Conservation (phyloP, 768 basidiomycete genomes). For the Clitopilus passeckerianus region DNA sequence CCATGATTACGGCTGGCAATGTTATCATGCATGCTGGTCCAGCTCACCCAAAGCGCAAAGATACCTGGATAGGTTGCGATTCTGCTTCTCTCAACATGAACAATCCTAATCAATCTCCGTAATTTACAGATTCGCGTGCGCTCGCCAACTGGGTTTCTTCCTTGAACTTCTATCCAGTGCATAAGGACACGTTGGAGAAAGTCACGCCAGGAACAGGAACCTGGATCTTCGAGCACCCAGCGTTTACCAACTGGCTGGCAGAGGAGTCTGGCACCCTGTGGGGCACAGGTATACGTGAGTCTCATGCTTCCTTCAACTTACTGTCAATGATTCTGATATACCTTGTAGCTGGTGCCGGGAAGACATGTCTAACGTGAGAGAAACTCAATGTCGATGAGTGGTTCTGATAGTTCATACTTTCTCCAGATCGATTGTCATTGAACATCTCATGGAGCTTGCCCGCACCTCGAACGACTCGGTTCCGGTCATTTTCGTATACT, state of each 20-base stretch:
- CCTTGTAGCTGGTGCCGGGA: not conserved
- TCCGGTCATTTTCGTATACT: not conserved
- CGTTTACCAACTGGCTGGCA: not conserved
- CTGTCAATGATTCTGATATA: not conserved
- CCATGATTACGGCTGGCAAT: too few relatives aligned
- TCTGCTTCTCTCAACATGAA: too few relatives aligned
- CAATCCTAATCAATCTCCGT: too few relatives aligned
- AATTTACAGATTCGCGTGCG: too few relatives aligned
- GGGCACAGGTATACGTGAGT: not conserved
- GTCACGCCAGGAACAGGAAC: not conserved
- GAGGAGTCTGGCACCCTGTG: not conserved
- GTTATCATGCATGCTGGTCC: too few relatives aligned
- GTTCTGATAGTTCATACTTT: not conserved
- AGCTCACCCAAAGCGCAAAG: too few relatives aligned
- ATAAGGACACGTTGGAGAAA: not conserved
- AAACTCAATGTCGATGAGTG: not conserved
- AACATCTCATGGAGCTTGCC: not conserved
- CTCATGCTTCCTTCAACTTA: not conserved
- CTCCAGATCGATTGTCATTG: not conserved
- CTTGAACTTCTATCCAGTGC: not conserved
- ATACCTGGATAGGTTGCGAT: too few relatives aligned
- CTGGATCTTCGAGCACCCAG: not conserved
- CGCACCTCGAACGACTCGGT: not conserved
- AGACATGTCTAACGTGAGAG: not conserved
- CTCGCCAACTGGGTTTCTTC: not conserved